Base-by-base conservation (phyloP, 345 rosid species). In the Eucalyptus sp. region DNA sequence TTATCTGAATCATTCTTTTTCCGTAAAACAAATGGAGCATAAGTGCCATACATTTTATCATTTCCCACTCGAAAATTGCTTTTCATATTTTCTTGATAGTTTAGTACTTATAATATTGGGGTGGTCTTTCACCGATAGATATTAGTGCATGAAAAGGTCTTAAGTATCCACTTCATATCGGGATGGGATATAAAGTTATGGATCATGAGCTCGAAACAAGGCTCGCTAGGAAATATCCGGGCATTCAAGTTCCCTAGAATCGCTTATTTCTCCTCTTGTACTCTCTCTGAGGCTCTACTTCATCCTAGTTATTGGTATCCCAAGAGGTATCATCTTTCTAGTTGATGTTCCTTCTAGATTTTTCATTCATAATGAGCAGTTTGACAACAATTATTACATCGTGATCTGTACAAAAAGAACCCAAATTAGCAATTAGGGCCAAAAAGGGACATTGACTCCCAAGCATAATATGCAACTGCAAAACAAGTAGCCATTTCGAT, bases 11-110 rank as follows among this genome's bases (percentile, higher is more conserved):
- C 10, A 66, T 8, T 66, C 24, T 15, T 31, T 66, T 66, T 15
- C 10, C 0, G 0, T 1, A 4, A 31, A 31, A 66, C 41, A 66
- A 71, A 71, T 18, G 6, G 4, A 71, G 7, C 12, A 9, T 18
- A 18, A 71, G 2, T 33, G 27, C 1, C 14, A 5, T 71, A 20
- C 8, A 37, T 71, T 71, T 31, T 37, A 71, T 33, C 10, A 20
- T 33, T 41, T 68, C 9, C 43, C 43, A 17, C 46, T 10, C 8
- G 7, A 71, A 71, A 33, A 37, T 33, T 71, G 25, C 18, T 71
- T 33, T 71, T 20, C 46, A 22, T 71, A 33, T 37, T 71, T 33
- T 37, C 46, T 37, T 37, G 13, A 37, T 33, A 3, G 18, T 71
- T 71, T 71, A 71, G 13, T 71, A 71, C 46, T 71, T 18, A 37